phyloP scores from a whole-genome alignment of 768 basidiomycete genomes.

The Termitomyces sp. region DNA sequence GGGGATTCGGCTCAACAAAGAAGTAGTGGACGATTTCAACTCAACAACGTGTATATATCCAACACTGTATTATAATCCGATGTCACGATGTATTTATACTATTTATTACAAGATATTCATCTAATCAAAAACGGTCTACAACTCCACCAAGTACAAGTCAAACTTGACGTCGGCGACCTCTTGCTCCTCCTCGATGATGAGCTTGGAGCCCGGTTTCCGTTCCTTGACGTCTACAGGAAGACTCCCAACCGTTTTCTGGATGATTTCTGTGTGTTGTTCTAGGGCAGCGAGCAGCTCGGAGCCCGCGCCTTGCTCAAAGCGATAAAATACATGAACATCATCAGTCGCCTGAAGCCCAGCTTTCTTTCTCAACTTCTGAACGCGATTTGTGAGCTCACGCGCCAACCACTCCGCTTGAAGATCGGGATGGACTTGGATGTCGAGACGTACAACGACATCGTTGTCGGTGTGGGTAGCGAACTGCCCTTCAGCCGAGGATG shows the following conservation, averaged over 20 bases:
- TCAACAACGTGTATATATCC: neutral
- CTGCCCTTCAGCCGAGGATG: slow-evolving; percentile 49
- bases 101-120: slow-evolving; percentile 15
- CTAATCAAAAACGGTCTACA: slow-evolving; percentile 26
- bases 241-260: slow-evolving; percentile 70
- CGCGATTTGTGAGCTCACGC: slow-evolving; percentile 85
- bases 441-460: slow-evolving; percentile 91
- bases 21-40: slow-evolving; percentile 49
- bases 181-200: slow-evolving; percentile 83
- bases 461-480: slow-evolving; percentile 86
- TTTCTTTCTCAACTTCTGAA: slow-evolving; percentile 94
- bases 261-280: slow-evolving; percentile 56
- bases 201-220: slow-evolving; percentile 37
- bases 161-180: slow-evolving; percentile 80
- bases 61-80: slow-evolving; percentile 21
- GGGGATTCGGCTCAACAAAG: slow-evolving; percentile 84
- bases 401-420: slow-evolving; percentile 85
- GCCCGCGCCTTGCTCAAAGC: slow-evolving; percentile 65
- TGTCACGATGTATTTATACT: slow-evolving; percentile 21
- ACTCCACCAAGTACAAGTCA: slow-evolving; percentile 56
- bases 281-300: slow-evolving; percentile 62
- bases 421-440: slow-evolving; percentile 83
- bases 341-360: slow-evolving; percentile 94
- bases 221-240: slow-evolving; percentile 57
- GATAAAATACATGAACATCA: slow-evolving; percentile 84